Evolutionary conservation across 2,329 filamentous ascomycete species (phyloP).

Genomic region (Fusarium mangiferae): DNA sequence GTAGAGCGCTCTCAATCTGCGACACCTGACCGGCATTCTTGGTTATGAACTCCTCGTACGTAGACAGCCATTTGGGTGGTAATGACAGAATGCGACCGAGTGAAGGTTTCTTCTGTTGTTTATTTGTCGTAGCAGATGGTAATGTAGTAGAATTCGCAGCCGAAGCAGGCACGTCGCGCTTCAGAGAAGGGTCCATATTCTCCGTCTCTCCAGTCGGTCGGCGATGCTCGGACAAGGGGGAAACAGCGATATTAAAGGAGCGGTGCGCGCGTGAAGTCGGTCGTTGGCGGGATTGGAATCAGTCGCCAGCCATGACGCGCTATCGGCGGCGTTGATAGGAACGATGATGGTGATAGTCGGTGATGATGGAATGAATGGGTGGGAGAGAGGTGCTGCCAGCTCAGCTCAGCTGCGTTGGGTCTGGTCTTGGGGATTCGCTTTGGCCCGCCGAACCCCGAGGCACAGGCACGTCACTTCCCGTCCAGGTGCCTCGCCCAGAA

Average conservation of each 20-base stretch:
- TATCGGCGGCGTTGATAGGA: conserved; percentile 20
- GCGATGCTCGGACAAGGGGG: conserved; percentile 6
- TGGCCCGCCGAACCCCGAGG: conserved; percentile 35
- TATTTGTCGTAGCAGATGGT: conserved; percentile 14
- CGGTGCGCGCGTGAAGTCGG: conserved; percentile 24
- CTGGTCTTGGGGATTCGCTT: neutral
- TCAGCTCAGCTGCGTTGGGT: conserved; percentile 8
- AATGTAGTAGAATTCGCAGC: conserved; percentile 29
- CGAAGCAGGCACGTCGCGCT: conserved; percentile 32
- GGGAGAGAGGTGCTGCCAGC: conserved; percentile 4
- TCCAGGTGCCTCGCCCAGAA: neutral
- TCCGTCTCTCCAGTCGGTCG: neutral
- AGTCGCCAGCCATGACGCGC: conserved; percentile 35
- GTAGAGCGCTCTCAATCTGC: conserved; percentile 92
- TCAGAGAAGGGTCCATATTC: conserved; percentile 38
- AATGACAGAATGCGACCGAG: conserved; percentile 60
- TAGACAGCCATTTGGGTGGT: conserved; percentile 72
- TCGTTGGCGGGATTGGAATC: conserved; percentile 4
- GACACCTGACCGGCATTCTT: conserved; percentile 94
- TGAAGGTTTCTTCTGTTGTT: conserved; percentile 37
- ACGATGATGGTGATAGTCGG: conserved; percentile 5
- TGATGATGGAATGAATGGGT: neutral
- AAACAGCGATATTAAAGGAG: conserved; percentile 12
- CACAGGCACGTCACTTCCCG: conserved; percentile 35
- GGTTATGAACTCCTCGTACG: conserved; percentile 91